phyloP scores from a whole-genome alignment of 441 rosid genomes.

The Adansonia gregorii region DNA sequence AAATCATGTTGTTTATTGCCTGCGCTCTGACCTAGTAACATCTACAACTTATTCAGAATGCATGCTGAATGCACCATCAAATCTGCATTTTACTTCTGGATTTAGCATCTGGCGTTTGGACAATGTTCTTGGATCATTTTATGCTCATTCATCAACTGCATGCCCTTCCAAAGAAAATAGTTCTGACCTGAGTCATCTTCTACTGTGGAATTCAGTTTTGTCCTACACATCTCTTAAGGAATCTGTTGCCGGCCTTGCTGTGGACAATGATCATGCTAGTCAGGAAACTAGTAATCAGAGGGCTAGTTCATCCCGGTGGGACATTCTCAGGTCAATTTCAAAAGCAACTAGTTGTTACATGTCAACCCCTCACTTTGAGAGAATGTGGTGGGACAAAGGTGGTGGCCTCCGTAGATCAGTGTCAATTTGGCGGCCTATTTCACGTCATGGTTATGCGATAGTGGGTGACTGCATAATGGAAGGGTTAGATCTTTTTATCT shows the following conservation, averaged over 20 bases:
- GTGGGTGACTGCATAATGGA: slow-evolving; percentile 95
- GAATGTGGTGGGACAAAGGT: slow-evolving; percentile 99
- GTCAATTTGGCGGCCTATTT: slow-evolving; percentile 96
- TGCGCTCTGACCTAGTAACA: slow-evolving; percentile 95
- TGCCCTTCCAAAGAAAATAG: slow-evolving; percentile 62
- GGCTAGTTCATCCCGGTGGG: slow-evolving; percentile 85
- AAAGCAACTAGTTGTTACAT: slow-evolving; percentile 65
- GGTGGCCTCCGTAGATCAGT: slow-evolving; percentile 88
- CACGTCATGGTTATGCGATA: slow-evolving; percentile 73
- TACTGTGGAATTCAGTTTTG: slow-evolving; percentile 73
- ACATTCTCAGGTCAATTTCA: slow-evolving; percentile 76
- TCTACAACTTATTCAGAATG: slow-evolving; percentile 90
- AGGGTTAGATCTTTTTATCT: slow-evolving; percentile 64
- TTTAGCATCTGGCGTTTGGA: slow-evolving; percentile 98
- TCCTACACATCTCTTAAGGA: slow-evolving; percentile 50
- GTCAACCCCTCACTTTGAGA: slow-evolving; percentile 92
- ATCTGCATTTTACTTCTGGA: slow-evolving; percentile 59
- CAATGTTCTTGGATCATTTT: slow-evolving; percentile 91
- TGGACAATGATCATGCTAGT: slow-evolving; percentile 40
- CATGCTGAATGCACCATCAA: slow-evolving; percentile 59
- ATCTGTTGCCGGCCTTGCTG: slow-evolving; percentile 40
- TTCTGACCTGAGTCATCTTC: slow-evolving; percentile 76
- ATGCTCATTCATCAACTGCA: slow-evolving; percentile 73
- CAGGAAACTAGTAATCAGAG: slow-evolving; percentile 49
- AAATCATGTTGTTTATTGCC: slow-evolving; percentile 84